Base-by-base conservation (phyloP, 2,329 filamentous ascomycete species). In the Didymosphaeria variabile region DNA sequence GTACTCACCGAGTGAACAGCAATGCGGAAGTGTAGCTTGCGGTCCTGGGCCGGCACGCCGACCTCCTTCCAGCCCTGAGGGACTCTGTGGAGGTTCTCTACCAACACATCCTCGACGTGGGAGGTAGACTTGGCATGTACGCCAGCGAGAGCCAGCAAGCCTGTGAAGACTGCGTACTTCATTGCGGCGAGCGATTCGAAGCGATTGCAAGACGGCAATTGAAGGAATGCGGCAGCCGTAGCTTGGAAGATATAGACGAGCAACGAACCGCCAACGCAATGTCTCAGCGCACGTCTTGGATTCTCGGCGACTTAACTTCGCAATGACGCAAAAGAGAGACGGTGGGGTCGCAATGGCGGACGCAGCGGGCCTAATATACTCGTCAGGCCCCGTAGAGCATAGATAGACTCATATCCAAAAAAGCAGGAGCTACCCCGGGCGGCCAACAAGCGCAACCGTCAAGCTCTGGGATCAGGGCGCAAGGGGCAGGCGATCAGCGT, bases 11-110 rank as follows among this genome's bases (percentile, higher is more conserved):
- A 76, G 57, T 72, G 74, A 12, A 79, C 69, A 19, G 75, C 78
- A 66, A 79, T 77, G 66, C 77, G 76, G 63, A 79, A 79, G 34
- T 73, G 75, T 50, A 79, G 65, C 61, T 73, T 73, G 55, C 67
- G 68, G 55, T 70, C 62, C 23, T 69, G 69, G 31, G 72, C 65
- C 4, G 77, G 76, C 29, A 68, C 68, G 26, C 73, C 75, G 32
- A 79, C 63, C 38, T 75, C 70, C 49, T 66, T 69, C 78, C 78
- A 79, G 46, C 76, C 76, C 47, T 77, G 61, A 34, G 78, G 77
- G 2, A 79, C 69, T 45, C 57, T 55, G n/a, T 61, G 64, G 38
- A 79, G 60, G 26, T 68, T 63, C 57, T 79, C 78, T 23, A 79
- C 69, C 15, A 65, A 63, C 59, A 77, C 72, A 51, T 55, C 63